Evolutionary conservation across 345 rosid genomes (phyloP).

Genomic region (Euphorbia lathyris): DNA sequence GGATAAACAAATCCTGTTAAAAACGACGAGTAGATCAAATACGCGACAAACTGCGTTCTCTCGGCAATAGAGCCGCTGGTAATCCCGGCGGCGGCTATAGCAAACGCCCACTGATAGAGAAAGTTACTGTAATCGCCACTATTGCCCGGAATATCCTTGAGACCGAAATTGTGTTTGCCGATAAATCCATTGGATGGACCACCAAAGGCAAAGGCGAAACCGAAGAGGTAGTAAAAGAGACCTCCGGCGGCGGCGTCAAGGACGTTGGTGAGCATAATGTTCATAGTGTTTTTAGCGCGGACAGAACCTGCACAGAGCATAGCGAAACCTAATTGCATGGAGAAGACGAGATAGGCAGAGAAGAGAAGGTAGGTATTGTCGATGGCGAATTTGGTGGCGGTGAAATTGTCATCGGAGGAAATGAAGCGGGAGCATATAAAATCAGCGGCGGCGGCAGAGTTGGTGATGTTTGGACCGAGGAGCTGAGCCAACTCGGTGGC

Average conservation of each 20-base stretch:
- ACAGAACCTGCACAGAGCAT: conserved; percentile 98
- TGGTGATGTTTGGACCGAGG: conserved; percentile 57
- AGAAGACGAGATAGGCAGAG: conserved; percentile 87
- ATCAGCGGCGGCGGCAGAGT: conserved; percentile 45
- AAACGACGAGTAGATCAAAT: conserved; percentile 75
- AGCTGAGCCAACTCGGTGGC: conserved; percentile 35
- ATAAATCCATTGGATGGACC: conserved; percentile 73
- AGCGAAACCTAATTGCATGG: conserved; percentile 95
- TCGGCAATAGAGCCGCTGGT: conserved; percentile 95
- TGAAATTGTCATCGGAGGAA: conserved; percentile 30
- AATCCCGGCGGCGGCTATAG: conserved; percentile 92
- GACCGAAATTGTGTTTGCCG: conserved; percentile 69
- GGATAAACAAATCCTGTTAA: conserved; percentile 91
- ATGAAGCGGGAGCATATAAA: conserved; percentile 52
- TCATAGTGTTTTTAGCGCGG: conserved; percentile 89
- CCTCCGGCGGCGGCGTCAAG: conserved; percentile 93
- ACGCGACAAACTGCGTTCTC: conserved; percentile 85
- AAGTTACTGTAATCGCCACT: conserved; percentile 56
- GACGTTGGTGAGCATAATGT: conserved; percentile 94
- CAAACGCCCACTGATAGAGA: conserved; percentile 95
- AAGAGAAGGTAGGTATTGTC: conserved; percentile 87
- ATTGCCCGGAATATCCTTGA: conserved; percentile 34
- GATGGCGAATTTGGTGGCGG: conserved; percentile 58
- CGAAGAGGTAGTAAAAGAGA: conserved; percentile 81
- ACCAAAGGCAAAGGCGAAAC: conserved; percentile 90